These are phyloP conservation scores for Neoboletus subvelutipes DNA, from an alignment of 768 basidiomycete species.

Conservation along the genomic window DNA sequence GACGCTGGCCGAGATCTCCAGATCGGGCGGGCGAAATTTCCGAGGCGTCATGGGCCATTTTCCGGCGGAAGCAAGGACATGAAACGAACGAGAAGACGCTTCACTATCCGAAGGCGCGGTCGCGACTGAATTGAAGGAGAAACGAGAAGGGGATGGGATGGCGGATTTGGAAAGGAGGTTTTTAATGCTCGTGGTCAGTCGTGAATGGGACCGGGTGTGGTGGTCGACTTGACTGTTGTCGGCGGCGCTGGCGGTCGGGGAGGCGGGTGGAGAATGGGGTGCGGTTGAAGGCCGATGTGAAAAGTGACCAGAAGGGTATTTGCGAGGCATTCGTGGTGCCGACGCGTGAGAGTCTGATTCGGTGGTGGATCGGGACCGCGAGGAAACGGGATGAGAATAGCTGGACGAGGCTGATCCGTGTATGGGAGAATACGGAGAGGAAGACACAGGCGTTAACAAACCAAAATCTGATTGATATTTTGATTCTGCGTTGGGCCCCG, in stretches of 20 bases:
- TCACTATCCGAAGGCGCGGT: conserved; percentile 13
- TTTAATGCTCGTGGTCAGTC: conserved; percentile 33
- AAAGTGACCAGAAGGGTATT: not conserved
- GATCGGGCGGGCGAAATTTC: conserved; percentile 26
- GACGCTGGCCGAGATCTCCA: conserved; percentile 17
- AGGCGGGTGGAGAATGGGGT: conserved; percentile 6
- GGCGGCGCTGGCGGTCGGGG: not conserved
- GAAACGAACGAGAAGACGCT: conserved; percentile 11
- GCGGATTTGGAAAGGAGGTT: conserved; percentile 37
- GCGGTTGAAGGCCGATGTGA: conserved; percentile 21
- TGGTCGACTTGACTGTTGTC: conserved; percentile 5
- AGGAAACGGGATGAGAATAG: conserved; percentile 14
- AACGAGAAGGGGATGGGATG: conserved; percentile 20
- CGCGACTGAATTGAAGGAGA: conserved; percentile 18
- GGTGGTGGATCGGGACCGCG: conserved; percentile 17
- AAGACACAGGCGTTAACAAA: conserved; percentile 4
- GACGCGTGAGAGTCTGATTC: conserved; percentile 20
- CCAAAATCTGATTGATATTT: conserved; percentile 19
- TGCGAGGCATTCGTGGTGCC: not conserved
- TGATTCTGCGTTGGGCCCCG: conserved; percentile 10
- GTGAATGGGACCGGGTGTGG: conserved; percentile 15
- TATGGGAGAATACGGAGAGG: conserved; percentile 12
- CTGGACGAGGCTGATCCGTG: conserved; percentile 14
- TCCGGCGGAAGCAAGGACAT: not conserved
- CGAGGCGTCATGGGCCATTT: conserved; percentile 18